These are phyloP conservation scores for Mycena rosella DNA, from an alignment of 768 basidiomycete species.

Conservation along the genomic window DNA sequence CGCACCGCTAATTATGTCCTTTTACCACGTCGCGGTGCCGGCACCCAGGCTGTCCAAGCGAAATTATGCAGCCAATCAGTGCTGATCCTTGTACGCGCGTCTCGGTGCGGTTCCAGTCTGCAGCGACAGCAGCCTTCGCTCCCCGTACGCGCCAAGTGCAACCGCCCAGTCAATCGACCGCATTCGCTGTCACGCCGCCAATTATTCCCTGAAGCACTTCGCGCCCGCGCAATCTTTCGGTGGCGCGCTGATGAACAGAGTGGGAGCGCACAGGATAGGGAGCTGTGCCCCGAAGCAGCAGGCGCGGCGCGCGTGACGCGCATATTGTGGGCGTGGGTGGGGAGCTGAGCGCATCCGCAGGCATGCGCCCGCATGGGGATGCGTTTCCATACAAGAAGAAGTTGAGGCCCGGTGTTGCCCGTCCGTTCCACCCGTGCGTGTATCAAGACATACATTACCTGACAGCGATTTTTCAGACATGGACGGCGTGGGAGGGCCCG, in stretches of 20 bases:
- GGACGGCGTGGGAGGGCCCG: not conserved
- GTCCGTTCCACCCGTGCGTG: not conserved
- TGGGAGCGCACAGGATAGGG: not conserved
- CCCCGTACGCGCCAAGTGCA: not conserved
- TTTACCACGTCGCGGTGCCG: not conserved
- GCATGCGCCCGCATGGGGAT: constrained; percentile 1
- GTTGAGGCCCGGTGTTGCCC: not conserved
- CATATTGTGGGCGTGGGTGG: no score
- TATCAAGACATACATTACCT: not conserved
- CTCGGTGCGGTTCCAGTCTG: constrained; percentile 8
- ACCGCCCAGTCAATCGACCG: constrained; percentile 1
- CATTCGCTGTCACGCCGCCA: not conserved
- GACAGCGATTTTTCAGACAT: constrained; percentile 2
- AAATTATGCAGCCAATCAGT: constrained; percentile 24
- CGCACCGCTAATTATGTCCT: not conserved
- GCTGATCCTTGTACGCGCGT: not conserved
- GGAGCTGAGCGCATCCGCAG: not conserved
- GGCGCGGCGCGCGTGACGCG: constrained; percentile 1
- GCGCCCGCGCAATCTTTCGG: constrained; percentile 6
- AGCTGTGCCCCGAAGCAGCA: not conserved
- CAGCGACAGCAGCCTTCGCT: not conserved
- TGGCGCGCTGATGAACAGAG: constrained; percentile 16
- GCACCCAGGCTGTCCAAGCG: constrained; percentile 7
- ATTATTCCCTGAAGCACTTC: constrained; percentile 17
- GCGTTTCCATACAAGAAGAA: not conserved